These are phyloP conservation scores for Closterium sp. DNA, from an alignment of 139 green algal genomes.

Conservation along the genomic window DNA sequence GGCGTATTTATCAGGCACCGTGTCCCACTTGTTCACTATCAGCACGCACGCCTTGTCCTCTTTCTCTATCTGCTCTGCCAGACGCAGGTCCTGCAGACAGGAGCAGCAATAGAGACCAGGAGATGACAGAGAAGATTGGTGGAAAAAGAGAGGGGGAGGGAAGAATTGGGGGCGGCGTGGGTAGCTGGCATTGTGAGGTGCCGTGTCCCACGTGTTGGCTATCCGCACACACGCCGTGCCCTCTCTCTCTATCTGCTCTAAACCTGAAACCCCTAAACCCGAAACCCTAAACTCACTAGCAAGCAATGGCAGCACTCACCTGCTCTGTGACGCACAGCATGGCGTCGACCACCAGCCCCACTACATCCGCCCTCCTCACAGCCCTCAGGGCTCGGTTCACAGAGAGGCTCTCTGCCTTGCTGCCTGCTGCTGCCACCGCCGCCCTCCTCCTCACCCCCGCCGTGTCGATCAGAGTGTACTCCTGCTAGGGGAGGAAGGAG, in stretches of 20 bases:
- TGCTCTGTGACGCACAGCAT: constrained; percentile 73
- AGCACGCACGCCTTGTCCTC: constrained; percentile 87
- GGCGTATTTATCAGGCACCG: constrained; percentile 63
- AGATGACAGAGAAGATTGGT: not conserved
- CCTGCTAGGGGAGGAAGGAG: not conserved
- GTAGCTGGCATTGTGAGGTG: no score
- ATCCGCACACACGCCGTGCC: no score
- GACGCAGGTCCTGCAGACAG: constrained; percentile 65
- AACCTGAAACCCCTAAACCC: not conserved
- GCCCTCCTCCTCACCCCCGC: constrained; percentile 86
- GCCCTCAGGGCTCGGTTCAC: constrained; percentile 79
- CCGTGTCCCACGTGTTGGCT: no score
- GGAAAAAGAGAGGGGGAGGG: not conserved
- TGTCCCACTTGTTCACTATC: constrained; percentile 98
- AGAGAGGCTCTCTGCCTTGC: constrained; percentile 56
- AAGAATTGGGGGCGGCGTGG: no score
- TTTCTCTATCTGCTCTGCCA: constrained; percentile 58
- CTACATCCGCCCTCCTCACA: constrained; percentile 80
- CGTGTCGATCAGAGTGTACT: constrained; percentile 86
- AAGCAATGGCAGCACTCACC: not conserved
- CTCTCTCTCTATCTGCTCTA: no score
- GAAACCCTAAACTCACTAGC: no score
- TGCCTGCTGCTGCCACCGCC: constrained; percentile 66
- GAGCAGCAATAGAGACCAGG: no score
- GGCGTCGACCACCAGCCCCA: constrained; percentile 88